Conservation (phyloP, 129 eudicot genomes). For the Solidago caesia region DNA sequence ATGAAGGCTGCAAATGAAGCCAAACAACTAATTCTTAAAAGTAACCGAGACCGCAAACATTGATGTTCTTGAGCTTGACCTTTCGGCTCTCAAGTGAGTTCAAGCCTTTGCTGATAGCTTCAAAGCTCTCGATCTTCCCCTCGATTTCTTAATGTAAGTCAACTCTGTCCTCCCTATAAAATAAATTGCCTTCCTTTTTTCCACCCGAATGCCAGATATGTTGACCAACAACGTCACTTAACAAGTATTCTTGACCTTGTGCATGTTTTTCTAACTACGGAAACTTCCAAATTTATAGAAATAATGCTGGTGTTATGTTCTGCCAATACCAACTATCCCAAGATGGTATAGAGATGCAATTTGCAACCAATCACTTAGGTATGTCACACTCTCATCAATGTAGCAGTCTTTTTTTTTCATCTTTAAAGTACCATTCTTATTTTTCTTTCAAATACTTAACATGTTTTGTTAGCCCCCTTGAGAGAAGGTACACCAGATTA, state of each 20-base stretch:
- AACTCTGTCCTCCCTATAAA: neutral
- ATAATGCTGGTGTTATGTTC: slow-evolving; percentile 96
- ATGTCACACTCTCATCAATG: neutral
- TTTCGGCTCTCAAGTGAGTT: slow-evolving; percentile 61
- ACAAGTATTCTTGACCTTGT: too few species aligned
- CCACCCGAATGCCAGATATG: neutral
- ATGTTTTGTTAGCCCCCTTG: slow-evolving; percentile 81
- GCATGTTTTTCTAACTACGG: neutral
- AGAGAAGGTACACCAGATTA: slow-evolving; percentile 91
- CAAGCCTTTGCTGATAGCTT: slow-evolving; percentile 59
- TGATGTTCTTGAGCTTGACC: slow-evolving; percentile 76
- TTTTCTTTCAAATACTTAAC: too few species aligned
- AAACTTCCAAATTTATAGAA: slow-evolving; percentile 45
- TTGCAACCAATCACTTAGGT: slow-evolving; percentile 93
- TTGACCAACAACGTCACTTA: too few species aligned
- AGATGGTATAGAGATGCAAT: slow-evolving; percentile 90
- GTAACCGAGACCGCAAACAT: slow-evolving; percentile 50
- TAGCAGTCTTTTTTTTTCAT: neutral
- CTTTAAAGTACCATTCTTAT: too few species aligned
- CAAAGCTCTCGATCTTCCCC: slow-evolving; percentile 70
- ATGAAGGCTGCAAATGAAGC: slow-evolving; percentile 77
- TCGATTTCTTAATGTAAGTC: slow-evolving; percentile 77
- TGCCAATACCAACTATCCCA: slow-evolving; percentile 77
- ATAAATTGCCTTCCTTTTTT: neutral
- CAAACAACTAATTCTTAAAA: slow-evolving; percentile 49